Base-by-base conservation (phyloP, 495 filamentous ascomycete species). In the Schizothecium vesticola region DNA sequence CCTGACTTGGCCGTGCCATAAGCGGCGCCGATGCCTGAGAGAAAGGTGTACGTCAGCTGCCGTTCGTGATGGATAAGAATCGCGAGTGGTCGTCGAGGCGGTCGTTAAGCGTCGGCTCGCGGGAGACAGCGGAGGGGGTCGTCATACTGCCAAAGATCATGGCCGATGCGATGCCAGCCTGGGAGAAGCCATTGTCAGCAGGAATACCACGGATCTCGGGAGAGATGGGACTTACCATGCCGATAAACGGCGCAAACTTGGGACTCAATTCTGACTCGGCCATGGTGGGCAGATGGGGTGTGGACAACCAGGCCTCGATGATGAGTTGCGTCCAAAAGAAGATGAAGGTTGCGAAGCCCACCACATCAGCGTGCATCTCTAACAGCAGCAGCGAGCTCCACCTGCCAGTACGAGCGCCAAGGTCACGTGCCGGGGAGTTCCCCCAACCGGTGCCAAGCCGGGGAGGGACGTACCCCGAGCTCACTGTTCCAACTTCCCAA, bases 1-100 rank as follows among this genome's bases (percentile, higher is more conserved):
- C 95, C 95, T 19, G 95, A 91, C 81, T 98, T 97, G 1, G 95
- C 93, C 56, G 95, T 99, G 71, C 95, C 95, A 81, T 97, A 99
- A 71, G 95, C 95, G 68, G 95, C 95, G 74, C 95, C 95, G 74
- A 91, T 85, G 77, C 90, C 93, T 97, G 71, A 65, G 65, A 58
- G 43, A n/a, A 56, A 31, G 43, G 28, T 73, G 59, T 59, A 16
- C 10, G 22, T 76, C 71, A 74, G 79, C 69, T 76, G 66, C 70
- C 59, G 2, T 61, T 62, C 1, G 62, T 55, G 63, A 19, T 16
- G 58, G 26, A 21, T 13, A 31, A n/a, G 36, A 57, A 21, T 28
- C 51, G 36, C 1, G 61, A 12, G 23, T 2, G 24, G 23, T 26
- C 22, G 33, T 26, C 21, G 66, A 12, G 22, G 28, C 24, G 59